Conservation (phyloP, 306 rosid genomes). For the Castanopsis chinensis region DNA sequence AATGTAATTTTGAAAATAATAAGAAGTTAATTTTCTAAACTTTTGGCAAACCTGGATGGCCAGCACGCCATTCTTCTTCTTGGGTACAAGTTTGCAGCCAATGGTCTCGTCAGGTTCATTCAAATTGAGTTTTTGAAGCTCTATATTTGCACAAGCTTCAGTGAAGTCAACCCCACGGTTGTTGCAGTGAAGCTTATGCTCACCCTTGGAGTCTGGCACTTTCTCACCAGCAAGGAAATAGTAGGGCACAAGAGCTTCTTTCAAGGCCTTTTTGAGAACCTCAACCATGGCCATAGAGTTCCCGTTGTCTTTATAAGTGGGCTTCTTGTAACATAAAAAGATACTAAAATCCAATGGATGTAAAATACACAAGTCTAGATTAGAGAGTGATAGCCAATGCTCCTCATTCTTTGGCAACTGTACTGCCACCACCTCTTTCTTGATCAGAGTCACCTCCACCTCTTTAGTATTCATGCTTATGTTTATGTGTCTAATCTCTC, state of each 20-base stretch:
- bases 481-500: no score
- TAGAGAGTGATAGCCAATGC: slow-evolving; percentile 70
- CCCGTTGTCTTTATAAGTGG: neutral
- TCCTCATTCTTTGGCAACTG: slow-evolving; percentile 45
- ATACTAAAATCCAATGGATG: slow-evolving; percentile 57
- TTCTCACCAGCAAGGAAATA: slow-evolving; percentile 59
- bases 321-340: slow-evolving; percentile 60
- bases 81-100: slow-evolving; percentile 62
- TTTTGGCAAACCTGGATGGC: slow-evolving; percentile 55
- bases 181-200: slow-evolving; percentile 69
- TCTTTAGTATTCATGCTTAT: no score
- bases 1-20: no score
- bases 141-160: slow-evolving; percentile 55
- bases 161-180: slow-evolving; percentile 71
- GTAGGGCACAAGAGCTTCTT: no score
- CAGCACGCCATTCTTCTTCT: slow-evolving; percentile 59
- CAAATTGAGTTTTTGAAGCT: slow-evolving; percentile 43
- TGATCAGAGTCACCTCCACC: slow-evolving; percentile 1
- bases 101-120: slow-evolving; percentile 51
- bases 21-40: no score
- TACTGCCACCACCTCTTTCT: slow-evolving; percentile 59
- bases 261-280: no score
- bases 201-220: slow-evolving; percentile 38
- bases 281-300: no score
- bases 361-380: slow-evolving; percentile 61